Percentiles rank a stretch among this genome's conserved stretches.
Conservation (phyloP, 441 rosid genomes). For the Erodium moschatum region DNA sequence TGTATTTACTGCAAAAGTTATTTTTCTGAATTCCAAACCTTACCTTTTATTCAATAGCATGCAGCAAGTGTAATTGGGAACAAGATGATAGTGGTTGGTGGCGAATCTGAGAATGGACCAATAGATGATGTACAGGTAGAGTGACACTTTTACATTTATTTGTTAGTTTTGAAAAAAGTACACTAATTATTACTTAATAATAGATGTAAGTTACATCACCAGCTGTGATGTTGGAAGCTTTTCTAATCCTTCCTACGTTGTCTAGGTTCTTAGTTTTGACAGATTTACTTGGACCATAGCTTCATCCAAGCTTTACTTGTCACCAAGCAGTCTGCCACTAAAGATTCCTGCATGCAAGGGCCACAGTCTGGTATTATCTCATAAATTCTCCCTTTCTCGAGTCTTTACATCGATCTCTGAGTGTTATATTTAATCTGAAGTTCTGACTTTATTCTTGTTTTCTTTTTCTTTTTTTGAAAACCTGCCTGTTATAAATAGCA, state of each 20-base stretch:
- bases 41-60: constrained; percentile 43
- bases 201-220: not conserved
- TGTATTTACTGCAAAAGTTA: constrained; percentile 2
- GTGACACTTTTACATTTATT: not conserved
- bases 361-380: constrained; percentile 66
- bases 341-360: constrained; percentile 98
- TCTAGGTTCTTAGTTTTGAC: constrained; percentile 79
- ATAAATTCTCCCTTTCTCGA: not conserved
- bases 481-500: not conserved
- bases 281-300: constrained; percentile 66
- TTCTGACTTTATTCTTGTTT: not conserved
- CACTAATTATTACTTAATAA: not conserved
- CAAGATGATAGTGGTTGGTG: constrained; percentile 95
- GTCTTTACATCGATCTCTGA: not conserved
- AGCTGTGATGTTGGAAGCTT: constrained; percentile 14
- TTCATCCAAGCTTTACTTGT: constrained; percentile 82
- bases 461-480: not conserved
- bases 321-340: constrained; percentile 85
- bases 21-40: constrained; percentile 14
- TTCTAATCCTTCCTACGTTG: constrained; percentile 16
- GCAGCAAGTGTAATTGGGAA: constrained; percentile 83
- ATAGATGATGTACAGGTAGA: constrained; percentile 94
- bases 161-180: not conserved
- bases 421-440: not conserved
- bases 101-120: constrained; percentile 74